Percentiles rank a stretch among this genome's conserved stretches.
Conservation (phyloP, 2,329 filamentous ascomycete species). For the Aureobasidium musti region DNA sequence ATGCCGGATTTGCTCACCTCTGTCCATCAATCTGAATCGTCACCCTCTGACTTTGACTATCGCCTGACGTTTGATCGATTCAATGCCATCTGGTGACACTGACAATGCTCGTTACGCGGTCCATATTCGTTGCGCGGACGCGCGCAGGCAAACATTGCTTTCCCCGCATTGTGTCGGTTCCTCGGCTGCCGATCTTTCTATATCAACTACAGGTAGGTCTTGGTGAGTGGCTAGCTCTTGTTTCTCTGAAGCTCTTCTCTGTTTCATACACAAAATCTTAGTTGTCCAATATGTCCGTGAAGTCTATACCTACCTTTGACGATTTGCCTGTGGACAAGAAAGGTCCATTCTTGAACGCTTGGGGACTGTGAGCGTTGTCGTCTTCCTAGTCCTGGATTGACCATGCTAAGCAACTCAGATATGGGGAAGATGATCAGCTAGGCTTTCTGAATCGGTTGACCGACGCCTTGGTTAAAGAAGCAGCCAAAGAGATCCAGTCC, state of each 20-base stretch:
- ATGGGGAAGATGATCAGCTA: constrained; percentile 59
- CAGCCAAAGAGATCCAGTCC: constrained; percentile 53
- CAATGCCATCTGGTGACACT: background rate
- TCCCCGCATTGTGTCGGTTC: constrained; percentile 23
- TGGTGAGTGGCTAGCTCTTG: background rate
- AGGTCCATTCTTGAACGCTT: constrained; percentile 51
- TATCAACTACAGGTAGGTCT: constrained; percentile 8
- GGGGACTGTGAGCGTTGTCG: constrained; percentile 40
- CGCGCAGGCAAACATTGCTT: constrained; percentile 12
- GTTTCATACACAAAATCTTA: background rate
- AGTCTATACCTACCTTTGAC: constrained; percentile 50
- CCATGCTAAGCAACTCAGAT: constrained; percentile 49
- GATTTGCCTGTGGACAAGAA: constrained; percentile 52
- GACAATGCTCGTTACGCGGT: background rate
- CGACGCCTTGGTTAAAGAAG: constrained; percentile 54
- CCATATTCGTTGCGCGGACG: background rate
- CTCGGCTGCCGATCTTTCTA: constrained; percentile 20
- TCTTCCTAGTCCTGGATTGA: background rate
- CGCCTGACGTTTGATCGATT: background rate
- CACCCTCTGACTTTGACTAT: background rate
- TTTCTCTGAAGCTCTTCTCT: background rate
- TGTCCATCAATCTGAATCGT: background rate
- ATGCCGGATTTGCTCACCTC: background rate
- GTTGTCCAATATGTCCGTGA: constrained; percentile 2
- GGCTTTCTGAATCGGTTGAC: constrained; percentile 64